A percentile compares a stretch with the other conserved stretches of the same genome.
phyloP scores from a whole-genome alignment of 495 filamentous ascomycete species.

The Lindgomyces ingoldianus region DNA sequence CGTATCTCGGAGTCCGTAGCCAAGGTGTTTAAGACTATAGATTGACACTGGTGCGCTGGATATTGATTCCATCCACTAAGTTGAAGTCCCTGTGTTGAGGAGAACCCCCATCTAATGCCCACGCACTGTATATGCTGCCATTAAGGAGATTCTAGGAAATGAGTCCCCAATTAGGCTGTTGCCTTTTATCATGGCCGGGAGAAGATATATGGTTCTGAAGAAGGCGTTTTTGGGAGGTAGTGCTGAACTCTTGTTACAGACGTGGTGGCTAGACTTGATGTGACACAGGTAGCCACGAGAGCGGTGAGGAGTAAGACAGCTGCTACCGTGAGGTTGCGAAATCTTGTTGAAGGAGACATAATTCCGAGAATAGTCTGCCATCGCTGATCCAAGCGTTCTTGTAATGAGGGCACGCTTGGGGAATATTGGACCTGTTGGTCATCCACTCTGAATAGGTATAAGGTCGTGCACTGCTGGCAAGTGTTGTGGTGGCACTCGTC shows the following conservation, averaged over 20 bases:
- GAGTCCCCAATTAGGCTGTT: background rate
- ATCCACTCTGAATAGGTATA: constrained; percentile 4
- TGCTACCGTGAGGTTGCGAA: background rate
- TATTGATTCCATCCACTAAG: background rate
- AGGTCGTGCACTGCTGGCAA: too few relatives aligned
- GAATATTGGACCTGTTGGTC: background rate
- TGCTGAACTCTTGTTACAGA: background rate
- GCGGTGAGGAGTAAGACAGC: background rate
- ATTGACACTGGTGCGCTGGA: background rate
- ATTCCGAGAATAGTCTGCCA: constrained; percentile 7
- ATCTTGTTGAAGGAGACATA: background rate
- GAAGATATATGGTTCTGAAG: constrained; percentile 4
- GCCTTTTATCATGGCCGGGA: background rate
- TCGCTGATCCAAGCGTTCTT: constrained; percentile 1
- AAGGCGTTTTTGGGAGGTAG: constrained; percentile 1
- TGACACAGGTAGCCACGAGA: background rate
- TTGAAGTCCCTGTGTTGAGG: background rate
- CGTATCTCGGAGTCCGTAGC: constrained; percentile 1
- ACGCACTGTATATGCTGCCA: constrained; percentile 1
- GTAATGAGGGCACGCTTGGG: background rate
- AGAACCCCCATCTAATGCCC: constrained; percentile 5
- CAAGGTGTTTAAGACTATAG: background rate
- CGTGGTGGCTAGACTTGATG: background rate
- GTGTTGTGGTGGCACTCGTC: background rate
- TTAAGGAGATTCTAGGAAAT: background rate